Conservation (phyloP, 148 eudicot species). For the Cornus suecica region DNA sequence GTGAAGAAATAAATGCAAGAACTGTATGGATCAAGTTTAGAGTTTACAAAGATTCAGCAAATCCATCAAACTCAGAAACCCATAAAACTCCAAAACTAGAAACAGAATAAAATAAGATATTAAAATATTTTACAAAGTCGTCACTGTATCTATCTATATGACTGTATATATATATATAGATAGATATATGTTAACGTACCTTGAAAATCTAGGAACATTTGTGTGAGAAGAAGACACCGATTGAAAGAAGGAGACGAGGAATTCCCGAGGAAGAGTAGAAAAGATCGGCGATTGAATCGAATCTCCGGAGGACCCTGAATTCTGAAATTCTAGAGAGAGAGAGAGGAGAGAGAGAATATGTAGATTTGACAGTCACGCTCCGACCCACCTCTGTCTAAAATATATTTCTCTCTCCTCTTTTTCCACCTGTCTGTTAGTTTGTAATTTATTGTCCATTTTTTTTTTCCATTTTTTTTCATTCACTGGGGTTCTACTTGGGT, state of each 20-base stretch:
- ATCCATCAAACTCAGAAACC: constrained; percentile 6
- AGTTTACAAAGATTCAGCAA: neutral
- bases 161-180: neutral
- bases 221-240: constrained; percentile 22
- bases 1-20: neutral
- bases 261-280: constrained; percentile 24
- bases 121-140: neutral
- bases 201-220: constrained; percentile 52
- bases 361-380: constrained; percentile 72
- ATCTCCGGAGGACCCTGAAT: constrained; percentile 27
- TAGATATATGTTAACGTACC: constrained; percentile 39
- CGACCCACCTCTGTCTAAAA: constrained; percentile 26
- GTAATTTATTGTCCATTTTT: neutral
- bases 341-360: constrained; percentile 45
- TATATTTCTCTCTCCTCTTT: neutral
- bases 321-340: constrained; percentile 18
- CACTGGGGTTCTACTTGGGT: neutral
- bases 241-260: constrained; percentile 20
- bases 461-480: neutral
- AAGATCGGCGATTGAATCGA: constrained; percentile 53
- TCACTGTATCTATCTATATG: neutral
- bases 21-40: neutral
- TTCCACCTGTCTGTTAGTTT: neutral
- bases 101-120: constrained; percentile 1
- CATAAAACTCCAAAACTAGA: constrained; percentile 2